Evolutionary conservation across 805 yeast genomes (phyloP).

Genomic region (Osmozyma mogii): DNA sequence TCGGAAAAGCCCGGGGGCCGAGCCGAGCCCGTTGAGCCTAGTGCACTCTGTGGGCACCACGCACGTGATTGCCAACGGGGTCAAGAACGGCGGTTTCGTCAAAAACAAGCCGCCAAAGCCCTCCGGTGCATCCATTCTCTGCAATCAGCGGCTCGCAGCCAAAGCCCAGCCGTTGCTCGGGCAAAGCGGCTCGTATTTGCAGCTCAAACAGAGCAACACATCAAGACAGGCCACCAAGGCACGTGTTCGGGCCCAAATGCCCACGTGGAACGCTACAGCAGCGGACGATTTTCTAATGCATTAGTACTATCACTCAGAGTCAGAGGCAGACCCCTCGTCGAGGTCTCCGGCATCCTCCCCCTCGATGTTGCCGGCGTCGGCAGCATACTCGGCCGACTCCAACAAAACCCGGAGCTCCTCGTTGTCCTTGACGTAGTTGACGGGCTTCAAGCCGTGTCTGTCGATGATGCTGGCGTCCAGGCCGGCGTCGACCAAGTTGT

Average conservation of each 20-base stretch:
- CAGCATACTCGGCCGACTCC: conserved; percentile 80
- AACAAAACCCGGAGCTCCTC: conserved; percentile 53
- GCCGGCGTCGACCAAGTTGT: conserved; percentile 84
- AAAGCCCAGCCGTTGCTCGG: conserved; percentile 6
- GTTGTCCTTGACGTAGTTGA: conserved; percentile 55
- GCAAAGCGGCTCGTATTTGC: conserved; percentile 8
- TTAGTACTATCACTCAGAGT: conserved; percentile 16
- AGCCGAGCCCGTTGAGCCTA: conserved; percentile 26
- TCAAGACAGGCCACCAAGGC: conserved; percentile 23
- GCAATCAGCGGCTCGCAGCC: conserved; percentile 18
- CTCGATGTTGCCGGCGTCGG: conserved; percentile 25
- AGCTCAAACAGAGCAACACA: conserved; percentile 12
- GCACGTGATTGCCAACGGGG: conserved; percentile 49
- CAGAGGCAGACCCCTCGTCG: conserved; percentile 26
- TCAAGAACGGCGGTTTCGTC: conserved; percentile 47
- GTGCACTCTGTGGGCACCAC: conserved; percentile 17
- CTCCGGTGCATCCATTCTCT: conserved; percentile 36
- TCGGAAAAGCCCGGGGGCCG: conserved; percentile 13
- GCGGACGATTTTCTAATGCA: conserved; percentile 33
- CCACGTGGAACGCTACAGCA: conserved; percentile 40
- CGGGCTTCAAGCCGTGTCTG: conserved; percentile 59
- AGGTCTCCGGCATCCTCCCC: conserved; percentile 31
- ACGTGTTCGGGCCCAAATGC: conserved; percentile 21
- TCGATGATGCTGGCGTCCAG: conserved; percentile 56
- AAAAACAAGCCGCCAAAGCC: conserved; percentile 38